phyloP scores from a whole-genome alignment of 78 protist species.

The Dictyostelium citrinum region DNA sequence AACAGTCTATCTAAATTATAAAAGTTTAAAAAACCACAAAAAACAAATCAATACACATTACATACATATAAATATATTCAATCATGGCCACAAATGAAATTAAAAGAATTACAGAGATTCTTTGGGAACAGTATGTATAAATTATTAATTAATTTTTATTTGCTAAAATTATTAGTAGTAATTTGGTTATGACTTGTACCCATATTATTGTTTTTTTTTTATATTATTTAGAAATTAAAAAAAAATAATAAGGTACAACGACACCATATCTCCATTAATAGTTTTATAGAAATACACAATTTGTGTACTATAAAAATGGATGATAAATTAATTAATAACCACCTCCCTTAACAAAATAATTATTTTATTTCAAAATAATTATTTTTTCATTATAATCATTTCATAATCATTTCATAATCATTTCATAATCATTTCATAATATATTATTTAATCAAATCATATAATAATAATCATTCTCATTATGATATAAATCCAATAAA shows the following conservation, averaged over 20 bases:
- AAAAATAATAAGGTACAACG: not conserved
- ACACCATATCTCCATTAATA: constrained; percentile 3
- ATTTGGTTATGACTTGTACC: not conserved
- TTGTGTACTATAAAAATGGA: not conserved
- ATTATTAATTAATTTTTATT: not conserved
- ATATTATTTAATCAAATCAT: not conserved
- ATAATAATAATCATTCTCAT: not conserved
- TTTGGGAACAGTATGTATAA: constrained; percentile 47
- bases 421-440: too few species aligned
- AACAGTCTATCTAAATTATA: not conserved
- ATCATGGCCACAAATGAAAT: constrained; percentile 18
- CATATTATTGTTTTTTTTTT: not conserved
- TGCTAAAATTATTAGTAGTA: constrained; percentile 16
- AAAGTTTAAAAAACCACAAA: not conserved
- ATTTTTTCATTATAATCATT: not conserved
- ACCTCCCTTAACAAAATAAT: not conserved
- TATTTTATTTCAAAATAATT: not conserved
- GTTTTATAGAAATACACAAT: not conserved
- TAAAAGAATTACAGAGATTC: constrained; percentile 42
- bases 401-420: too few species aligned
- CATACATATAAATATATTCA: not conserved
- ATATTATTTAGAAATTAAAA: not conserved
- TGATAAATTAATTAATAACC: not conserved
- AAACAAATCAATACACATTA: not conserved
- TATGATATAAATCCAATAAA: not conserved